Conservation (phyloP, 2,329 filamentous ascomycete species). For the Colletotrichum cordylinicola region DNA sequence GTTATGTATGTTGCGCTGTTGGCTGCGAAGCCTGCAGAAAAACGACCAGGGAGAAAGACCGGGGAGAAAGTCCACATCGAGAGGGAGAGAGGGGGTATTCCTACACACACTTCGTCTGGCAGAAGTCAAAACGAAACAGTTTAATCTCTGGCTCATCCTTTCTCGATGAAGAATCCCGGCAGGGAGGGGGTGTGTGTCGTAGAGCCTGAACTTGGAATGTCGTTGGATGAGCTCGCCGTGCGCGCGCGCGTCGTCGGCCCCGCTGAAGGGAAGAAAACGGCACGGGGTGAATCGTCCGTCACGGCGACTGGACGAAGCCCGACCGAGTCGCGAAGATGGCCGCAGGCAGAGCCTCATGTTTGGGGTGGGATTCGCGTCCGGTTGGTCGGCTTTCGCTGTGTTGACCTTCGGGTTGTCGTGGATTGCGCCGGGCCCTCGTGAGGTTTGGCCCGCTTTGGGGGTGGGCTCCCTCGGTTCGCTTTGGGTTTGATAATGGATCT, state of each 20-base stretch:
- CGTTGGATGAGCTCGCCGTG: not conserved
- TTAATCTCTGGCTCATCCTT: not conserved
- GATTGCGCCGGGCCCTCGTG: not conserved
- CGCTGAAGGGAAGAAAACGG: not conserved
- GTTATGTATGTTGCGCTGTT: not conserved
- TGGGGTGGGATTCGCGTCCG: not conserved
- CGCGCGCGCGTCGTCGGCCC: not conserved
- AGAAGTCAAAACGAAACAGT: not conserved
- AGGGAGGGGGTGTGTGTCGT: not conserved
- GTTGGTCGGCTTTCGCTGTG: not conserved
- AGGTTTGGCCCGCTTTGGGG: not conserved
- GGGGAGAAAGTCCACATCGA: not conserved
- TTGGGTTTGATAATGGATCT: not conserved
- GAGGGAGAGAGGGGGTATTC: not conserved
- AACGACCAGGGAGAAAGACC: not conserved
- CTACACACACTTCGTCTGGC: not conserved
- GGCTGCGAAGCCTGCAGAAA: not conserved
- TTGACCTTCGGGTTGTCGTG: not conserved
- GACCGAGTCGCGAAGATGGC: not conserved
- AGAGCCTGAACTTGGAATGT: not conserved
- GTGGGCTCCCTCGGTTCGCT: not conserved
- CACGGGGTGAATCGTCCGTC: not conserved
- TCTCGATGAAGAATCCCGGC: not conserved
- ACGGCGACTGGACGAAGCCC: not conserved
- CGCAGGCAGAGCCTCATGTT: not conserved